Base-by-base conservation (phyloP, 495 filamentous ascomycete species). In the Penicillium pancosmium region DNA sequence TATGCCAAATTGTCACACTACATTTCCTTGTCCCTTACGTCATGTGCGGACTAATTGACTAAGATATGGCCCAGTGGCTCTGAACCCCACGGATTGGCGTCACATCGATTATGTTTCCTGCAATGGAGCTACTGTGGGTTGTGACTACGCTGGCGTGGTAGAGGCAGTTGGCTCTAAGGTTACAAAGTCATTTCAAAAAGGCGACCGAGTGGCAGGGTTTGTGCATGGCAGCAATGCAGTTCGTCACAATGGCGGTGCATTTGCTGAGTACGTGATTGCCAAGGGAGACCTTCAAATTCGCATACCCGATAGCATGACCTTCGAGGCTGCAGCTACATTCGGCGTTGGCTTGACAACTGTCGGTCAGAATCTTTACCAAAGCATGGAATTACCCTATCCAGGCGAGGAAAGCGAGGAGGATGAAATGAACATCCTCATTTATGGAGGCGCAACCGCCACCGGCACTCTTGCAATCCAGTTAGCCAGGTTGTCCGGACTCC, bases 71-170 rank as follows among this genome's bases (percentile, higher is more conserved):
- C 18, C 18, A 63, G 75, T 84, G 36, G 83, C 80, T 9, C 63
- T 84, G 31, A 86, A 86, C 54, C 82, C 82, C 31, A 82, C 78
- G 8, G 83, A 83, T 66, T 83, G 78, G 76, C 84, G 84, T 61
- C 73, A 75, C 40, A 66, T 84, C 18, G 75, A 80, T 50, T 52
- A 41, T 12, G 51, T 59, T 40, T 19, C 58, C 35, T 59, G 61
- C 18, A 54, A 52, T 2, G 75, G 72, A 10, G 59, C 69, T 31
- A 75, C 80, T 25, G 70, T 80, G 15, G 84, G 84, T 58, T 79
- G 79, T 56, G 84, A 88, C 59, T 85, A 78, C 68, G 71, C 81
- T 7, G 85, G 85, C 43, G 62, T 78, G 1, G 78, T 88, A 23
- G 81, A 81, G 34, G 73, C 74, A 19, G 71, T 86, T 27, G 83